phyloP scores from a whole-genome alignment of 2,329 filamentous ascomycete species.

The Aspergillus clavatus region DNA sequence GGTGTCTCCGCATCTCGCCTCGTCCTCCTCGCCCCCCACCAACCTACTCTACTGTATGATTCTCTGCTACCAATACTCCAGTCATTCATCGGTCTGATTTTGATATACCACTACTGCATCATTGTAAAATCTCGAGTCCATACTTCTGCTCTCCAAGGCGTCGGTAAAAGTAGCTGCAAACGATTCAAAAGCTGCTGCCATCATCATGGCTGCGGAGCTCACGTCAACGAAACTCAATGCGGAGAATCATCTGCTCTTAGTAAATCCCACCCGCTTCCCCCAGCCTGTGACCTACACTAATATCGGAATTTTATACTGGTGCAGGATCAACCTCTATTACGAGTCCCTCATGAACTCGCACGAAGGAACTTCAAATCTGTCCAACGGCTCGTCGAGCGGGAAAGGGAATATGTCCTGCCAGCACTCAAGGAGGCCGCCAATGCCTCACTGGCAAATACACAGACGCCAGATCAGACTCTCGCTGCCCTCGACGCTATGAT shows the following conservation, averaged over 20 bases:
- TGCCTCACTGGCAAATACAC: slow-evolving; percentile 59
- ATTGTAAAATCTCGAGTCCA: no score
- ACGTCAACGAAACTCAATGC: slow-evolving; percentile 47
- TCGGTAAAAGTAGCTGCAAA: background rate
- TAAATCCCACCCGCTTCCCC: slow-evolving; percentile 22
- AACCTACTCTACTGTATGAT: background rate
- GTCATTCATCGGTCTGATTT: no score
- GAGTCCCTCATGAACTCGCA: slow-evolving; percentile 85
- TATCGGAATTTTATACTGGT: slow-evolving; percentile 5
- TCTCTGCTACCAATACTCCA: background rate
- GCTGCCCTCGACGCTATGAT: slow-evolving; percentile 81
- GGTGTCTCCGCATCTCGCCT: slow-evolving; percentile 4
- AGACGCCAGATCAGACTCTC: slow-evolving; percentile 66
- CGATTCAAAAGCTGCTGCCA: background rate
- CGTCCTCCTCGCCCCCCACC: slow-evolving; percentile 1
- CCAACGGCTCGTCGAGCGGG: slow-evolving; percentile 45
- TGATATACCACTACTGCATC: no score
- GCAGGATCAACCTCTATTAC: slow-evolving; percentile 89
- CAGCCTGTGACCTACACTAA: slow-evolving; percentile 7
- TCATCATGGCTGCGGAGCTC: slow-evolving; percentile 40
- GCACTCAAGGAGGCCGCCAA: slow-evolving; percentile 52
- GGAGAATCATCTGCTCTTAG: slow-evolving; percentile 47
- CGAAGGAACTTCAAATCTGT: slow-evolving; percentile 89
- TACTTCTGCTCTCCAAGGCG: no score
- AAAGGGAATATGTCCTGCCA: slow-evolving; percentile 44